Evolutionary conservation across 176 grass and related monocot species (phyloP), one percentile per base, ranked within the genome.

Genomic region (Puccinellia tenuiflora): DNA sequence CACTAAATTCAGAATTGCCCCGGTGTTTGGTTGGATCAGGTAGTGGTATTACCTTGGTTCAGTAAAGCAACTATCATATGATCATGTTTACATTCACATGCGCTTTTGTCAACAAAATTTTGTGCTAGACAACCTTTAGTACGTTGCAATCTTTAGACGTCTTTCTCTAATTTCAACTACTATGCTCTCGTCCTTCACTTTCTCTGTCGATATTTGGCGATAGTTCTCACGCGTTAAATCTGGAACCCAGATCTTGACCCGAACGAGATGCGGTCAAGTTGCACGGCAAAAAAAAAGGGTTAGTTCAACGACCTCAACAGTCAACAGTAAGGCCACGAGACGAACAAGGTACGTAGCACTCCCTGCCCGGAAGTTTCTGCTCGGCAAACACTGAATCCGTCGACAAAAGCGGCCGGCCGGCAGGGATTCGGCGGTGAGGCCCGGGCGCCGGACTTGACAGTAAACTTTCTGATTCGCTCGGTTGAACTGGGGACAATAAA

Each of bases 381-480:
- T 14, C 11, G 42, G 37, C 51, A 54, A n/a, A 9, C 40, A 46
- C 76, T 35, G 67, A 80, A 26, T 38, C 10, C 37, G 57, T 79
- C 56, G 76, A 75, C 81, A 46, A 28, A 10, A 48, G 18, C 39
- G 35, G 35, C 25, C 57, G n/a, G n/a, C n/a, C n/a, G n/a, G n/a
- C n/a, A n/a, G n/a, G n/a, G n/a, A n/a, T n/a, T n/a, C n/a, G n/a
- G n/a, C n/a, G n/a, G n/a, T n/a, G n/a, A n/a, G n/a, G n/a, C n/a
- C n/a, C n/a, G 18, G 71, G 9, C 54, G 40, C 30, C 35, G 48
- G 81, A 13, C 82, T 60, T 70, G 55, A 17, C 60, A 9, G 3
- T 51, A 51, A 8, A 20, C 60, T 53, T 76, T 85, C 56, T 48
- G 83, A 77, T 85, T 89, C 59, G 51, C 40, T 81, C 34, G 20